phyloP scores from a whole-genome alignment of 192 early-diverging fungal species.

The Entophlyctis helioformis region DNA sequence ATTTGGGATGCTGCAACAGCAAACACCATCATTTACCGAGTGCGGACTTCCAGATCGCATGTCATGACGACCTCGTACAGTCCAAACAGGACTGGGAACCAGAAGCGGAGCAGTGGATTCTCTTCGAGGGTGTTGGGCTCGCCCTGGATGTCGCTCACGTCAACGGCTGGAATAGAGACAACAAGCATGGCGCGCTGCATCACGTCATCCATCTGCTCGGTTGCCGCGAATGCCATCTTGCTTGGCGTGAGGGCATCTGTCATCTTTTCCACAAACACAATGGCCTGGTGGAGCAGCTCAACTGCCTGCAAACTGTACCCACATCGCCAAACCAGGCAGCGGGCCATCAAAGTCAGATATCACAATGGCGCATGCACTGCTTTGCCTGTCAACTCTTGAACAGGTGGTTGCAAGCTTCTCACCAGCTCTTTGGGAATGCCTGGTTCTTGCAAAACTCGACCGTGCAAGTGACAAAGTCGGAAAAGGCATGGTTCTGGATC shows the following conservation, averaged over 20 bases:
- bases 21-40: too few species aligned
- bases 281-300: slow-evolving; percentile 32
- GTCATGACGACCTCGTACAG: slow-evolving; percentile 85
- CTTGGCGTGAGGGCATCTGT: too few species aligned
- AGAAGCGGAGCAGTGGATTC: slow-evolving; percentile 42
- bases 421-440: slow-evolving; percentile 51
- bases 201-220: too few species aligned
- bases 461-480: slow-evolving; percentile 33
- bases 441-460: slow-evolving; percentile 58
- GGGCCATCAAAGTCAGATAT: too few species aligned
- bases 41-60: slow-evolving; percentile 84
- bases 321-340: too few species aligned
- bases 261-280: slow-evolving; percentile 29
- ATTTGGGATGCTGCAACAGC: too few species aligned
- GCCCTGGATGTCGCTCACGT: too few species aligned
- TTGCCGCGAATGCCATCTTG: too few species aligned
- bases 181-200: too few species aligned
- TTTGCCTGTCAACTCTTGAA: slow-evolving; percentile 13
- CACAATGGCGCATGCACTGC: too few species aligned
- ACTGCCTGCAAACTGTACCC: slow-evolving; percentile 45
- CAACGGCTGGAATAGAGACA: too few species aligned
- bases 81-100: slow-evolving; percentile 80
- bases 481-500: slow-evolving; percentile 37
- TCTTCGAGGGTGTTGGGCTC: slow-evolving; percentile 43
- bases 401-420: slow-evolving; percentile 54